Evolutionary conservation across 805 yeast genomes (phyloP).

Genomic region (Alloascoidea africana): DNA sequence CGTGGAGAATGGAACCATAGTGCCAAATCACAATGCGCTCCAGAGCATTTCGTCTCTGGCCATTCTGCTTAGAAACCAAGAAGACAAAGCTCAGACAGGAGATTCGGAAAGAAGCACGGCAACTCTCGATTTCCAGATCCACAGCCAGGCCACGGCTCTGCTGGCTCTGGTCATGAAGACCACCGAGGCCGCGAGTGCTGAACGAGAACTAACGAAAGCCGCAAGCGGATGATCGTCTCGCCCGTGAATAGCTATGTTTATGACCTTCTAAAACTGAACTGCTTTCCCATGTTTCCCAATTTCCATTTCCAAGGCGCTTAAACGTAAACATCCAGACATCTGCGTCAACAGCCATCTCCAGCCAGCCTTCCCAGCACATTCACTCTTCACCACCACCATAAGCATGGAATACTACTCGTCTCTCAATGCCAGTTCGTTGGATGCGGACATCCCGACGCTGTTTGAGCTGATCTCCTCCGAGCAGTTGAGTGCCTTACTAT

Average conservation of each 20-base stretch:
- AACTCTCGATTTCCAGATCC: constrained; percentile 10
- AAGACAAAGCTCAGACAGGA: constrained; percentile 1
- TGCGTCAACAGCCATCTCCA: background rate
- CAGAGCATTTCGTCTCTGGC: constrained; percentile 9
- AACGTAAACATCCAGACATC: too few relatives aligned
- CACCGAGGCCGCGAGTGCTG: constrained; percentile 6
- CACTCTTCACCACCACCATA: background rate
- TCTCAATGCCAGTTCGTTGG: constrained; percentile 61
- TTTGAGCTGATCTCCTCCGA: constrained; percentile 77
- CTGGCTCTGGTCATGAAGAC: constrained; percentile 13
- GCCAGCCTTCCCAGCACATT: background rate
- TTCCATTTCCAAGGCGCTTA: too few relatives aligned
- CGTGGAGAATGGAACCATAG: constrained; percentile 6
- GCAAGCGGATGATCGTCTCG: constrained; percentile 6
- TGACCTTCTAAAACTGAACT: too few relatives aligned
- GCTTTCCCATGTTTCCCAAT: too few relatives aligned
- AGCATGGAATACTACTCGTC: constrained; percentile 70
- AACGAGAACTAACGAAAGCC: constrained; percentile 9
- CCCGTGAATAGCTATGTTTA: constrained; percentile 1
- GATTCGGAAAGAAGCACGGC: constrained; percentile 5
- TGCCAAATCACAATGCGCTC: constrained; percentile 10
- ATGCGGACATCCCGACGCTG: constrained; percentile 66
- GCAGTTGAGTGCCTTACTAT: constrained; percentile 60
- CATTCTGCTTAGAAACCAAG: constrained; percentile 7
- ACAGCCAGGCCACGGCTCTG: constrained; percentile 12